Evolutionary conservation across 495 filamentous ascomycete genomes (phyloP), one percentile per base, ranked within the genome.

Genomic region (Hyaloscypha bicolor): DNA sequence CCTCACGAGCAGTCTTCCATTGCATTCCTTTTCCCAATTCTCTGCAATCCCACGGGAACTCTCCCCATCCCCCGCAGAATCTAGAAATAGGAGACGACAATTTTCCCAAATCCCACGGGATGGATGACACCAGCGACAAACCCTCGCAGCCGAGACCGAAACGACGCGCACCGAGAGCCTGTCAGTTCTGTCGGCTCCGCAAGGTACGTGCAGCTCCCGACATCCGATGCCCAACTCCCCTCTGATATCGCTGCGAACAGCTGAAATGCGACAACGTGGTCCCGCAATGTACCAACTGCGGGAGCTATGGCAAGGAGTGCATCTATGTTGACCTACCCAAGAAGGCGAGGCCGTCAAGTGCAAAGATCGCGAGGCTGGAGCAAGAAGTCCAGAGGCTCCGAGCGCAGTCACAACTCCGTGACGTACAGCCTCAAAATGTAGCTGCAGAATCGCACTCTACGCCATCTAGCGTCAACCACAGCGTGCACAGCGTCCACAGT

Each of bases 121-220:
- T 12, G 35, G 12, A 12, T 37, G 35, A 37, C 35, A 37, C 35
- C 25, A 25, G 25, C 6, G 35, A 37, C 35, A 37, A 37, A 37
- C 35, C 35, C 35, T 37, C 35, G 6, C 35, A 6, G 8, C 12
- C 35, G 9, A 14, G 42, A 12, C 42, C 11, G 42, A 6, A 19
- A 19, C 9, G 42, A 19, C 62, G 62, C 3, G 62, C 62, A 9
- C 29, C 48, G 9, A 39, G 11, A 2, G 62, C 62, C 16, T 64
- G 62, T 21, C 29, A 55, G 1, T 64, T 64, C 22, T 64, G 62
- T 39, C 62, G 62, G n/a, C 35, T 6, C 9, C 19, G 60, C 48
- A 62, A 62, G 35, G 60, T 62, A 12, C 35, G 60, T 45, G 3
- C 22, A 12, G 39, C 4, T 42, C 8, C 16, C 16, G 42, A 48